Percentiles rank a stretch among this genome's conserved stretches.
Evolutionary conservation across 495 filamentous ascomycete species (phyloP).

Genomic region (Parachaetomium inaequale): DNA sequence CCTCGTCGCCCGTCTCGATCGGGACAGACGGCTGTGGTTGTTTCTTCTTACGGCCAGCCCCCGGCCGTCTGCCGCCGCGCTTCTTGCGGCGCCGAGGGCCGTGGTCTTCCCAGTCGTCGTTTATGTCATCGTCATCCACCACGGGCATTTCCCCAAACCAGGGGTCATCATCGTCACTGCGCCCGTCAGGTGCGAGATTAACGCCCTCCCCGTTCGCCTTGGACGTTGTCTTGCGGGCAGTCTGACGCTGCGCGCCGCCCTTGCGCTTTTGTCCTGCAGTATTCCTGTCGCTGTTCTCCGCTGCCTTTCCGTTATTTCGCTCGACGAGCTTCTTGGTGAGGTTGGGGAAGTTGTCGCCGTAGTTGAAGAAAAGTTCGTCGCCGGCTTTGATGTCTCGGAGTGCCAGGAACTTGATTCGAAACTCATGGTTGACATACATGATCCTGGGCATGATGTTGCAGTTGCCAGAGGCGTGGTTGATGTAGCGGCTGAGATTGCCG

Average conservation of each 20-base stretch:
- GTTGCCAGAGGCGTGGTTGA: conserved; percentile 58
- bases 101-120: conserved; percentile 19
- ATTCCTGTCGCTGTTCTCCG: background rate
- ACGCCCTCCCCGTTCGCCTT: conserved; percentile 20
- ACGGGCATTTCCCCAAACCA: background rate
- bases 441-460: conserved; percentile 57
- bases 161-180: conserved; percentile 14
- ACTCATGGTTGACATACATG: conserved; percentile 60
- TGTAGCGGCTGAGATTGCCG: conserved; percentile 59
- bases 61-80: conserved; percentile 30
- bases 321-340: conserved; percentile 49
- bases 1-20: background rate
- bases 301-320: conserved; percentile 39
- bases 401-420: conserved; percentile 65
- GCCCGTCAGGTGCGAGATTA: conserved; percentile 12
- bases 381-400: conserved; percentile 55
- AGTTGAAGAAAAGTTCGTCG: conserved; percentile 70
- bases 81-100: conserved; percentile 21
- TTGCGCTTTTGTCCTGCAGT: conserved; percentile 23
- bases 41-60: conserved; percentile 34
- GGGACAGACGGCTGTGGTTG: background rate
- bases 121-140: conserved; percentile 27
- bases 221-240: conserved; percentile 25
- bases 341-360: conserved; percentile 54
- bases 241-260: conserved; percentile 14